phyloP scores from a whole-genome alignment of 768 basidiomycete genomes.

The Phallus indusiatus region DNA sequence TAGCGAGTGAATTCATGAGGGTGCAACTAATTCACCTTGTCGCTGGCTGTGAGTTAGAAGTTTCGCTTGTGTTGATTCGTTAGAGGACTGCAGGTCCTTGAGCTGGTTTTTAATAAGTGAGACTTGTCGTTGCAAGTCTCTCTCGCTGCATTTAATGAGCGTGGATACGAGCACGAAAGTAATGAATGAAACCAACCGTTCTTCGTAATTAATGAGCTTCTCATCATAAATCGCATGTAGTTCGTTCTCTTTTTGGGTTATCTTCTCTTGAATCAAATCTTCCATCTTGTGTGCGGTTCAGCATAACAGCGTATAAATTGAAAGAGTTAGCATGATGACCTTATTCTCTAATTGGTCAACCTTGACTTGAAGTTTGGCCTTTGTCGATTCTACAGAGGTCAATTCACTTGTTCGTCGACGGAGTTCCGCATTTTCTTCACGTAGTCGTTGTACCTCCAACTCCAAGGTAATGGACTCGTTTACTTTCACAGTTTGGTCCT shows the following conservation, averaged over 20 bases:
- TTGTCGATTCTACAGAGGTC: conserved; percentile 51
- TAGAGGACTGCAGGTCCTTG: conserved; percentile 79
- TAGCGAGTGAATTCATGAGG: background rate
- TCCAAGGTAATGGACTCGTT: conserved; percentile 75
- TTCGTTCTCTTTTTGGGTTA: conserved; percentile 91
- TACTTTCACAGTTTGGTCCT: conserved; percentile 92
- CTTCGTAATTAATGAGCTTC: conserved; percentile 90
- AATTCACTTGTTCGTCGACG: conserved; percentile 61
- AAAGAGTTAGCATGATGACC: conserved; percentile 29
- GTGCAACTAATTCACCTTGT: conserved; percentile 49
- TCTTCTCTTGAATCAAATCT: conserved; percentile 79
- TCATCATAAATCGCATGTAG: conserved; percentile 96
- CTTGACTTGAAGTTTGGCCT: conserved; percentile 65
- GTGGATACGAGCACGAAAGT: background rate
- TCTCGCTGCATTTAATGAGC: conserved; percentile 43
- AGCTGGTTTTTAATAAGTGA: conserved; percentile 82
- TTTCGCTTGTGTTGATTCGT: conserved; percentile 89
- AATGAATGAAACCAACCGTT: conserved; percentile 47
- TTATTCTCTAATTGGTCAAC: conserved; percentile 77
- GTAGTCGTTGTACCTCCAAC: conserved; percentile 57
- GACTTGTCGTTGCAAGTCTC: conserved; percentile 87
- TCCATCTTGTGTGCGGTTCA: conserved; percentile 66
- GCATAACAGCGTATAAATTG: background rate
- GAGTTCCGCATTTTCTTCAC: conserved; percentile 77
- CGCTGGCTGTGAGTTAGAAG: conserved; percentile 85